A percentile compares a stretch with the other conserved stretches of the same genome.
phyloP scores from a whole-genome alignment of 371 early-diverging fungal species.

The Zychaea mexicana region DNA sequence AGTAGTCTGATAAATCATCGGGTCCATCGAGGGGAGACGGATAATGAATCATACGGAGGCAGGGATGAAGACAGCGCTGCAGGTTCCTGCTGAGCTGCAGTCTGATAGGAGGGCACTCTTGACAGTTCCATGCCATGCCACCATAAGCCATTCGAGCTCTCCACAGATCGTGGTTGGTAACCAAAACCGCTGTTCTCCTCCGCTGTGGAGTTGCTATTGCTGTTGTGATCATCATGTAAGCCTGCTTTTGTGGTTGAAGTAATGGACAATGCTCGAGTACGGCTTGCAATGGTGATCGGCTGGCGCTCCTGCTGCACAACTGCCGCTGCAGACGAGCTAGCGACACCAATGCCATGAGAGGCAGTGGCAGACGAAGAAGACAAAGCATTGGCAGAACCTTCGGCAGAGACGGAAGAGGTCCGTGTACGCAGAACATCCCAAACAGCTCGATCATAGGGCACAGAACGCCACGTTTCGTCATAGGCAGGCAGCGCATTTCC shows the following conservation, averaged over 20 bases:
- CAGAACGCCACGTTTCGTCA: constrained; percentile 37
- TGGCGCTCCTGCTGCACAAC: constrained; percentile 11
- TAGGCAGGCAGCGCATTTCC: constrained; percentile 39
- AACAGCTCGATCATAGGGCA: constrained; percentile 27
- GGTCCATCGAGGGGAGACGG: constrained; percentile 21
- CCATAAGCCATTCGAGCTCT: constrained; percentile 25
- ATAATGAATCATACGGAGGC: constrained; percentile 42
- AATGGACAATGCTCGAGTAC: constrained; percentile 25
- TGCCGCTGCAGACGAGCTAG: too few relatives aligned
- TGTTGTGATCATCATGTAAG: background rate
- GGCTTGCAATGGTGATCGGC: constrained; percentile 25
- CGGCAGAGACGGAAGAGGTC: constrained; percentile 12
- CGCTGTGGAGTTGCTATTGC: background rate
- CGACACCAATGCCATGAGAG: too few relatives aligned
- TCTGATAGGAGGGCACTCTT: constrained; percentile 46
- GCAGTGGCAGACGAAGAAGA: background rate
- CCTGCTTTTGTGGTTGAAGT: constrained; percentile 4
- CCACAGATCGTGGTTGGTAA: constrained; percentile 13
- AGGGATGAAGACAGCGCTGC: constrained; percentile 38
- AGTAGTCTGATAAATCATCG: constrained; percentile 7
- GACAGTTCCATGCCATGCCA: constrained; percentile 44
- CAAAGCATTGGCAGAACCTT: background rate
- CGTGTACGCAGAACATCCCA: constrained; percentile 20
- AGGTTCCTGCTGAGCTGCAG: constrained; percentile 37
- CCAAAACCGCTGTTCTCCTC: background rate